Percentiles rank a stretch among this genome's conserved stretches.
phyloP scores from a whole-genome alignment of 2,329 filamentous ascomycete species.

The Pseudocercospora fijiensis region DNA sequence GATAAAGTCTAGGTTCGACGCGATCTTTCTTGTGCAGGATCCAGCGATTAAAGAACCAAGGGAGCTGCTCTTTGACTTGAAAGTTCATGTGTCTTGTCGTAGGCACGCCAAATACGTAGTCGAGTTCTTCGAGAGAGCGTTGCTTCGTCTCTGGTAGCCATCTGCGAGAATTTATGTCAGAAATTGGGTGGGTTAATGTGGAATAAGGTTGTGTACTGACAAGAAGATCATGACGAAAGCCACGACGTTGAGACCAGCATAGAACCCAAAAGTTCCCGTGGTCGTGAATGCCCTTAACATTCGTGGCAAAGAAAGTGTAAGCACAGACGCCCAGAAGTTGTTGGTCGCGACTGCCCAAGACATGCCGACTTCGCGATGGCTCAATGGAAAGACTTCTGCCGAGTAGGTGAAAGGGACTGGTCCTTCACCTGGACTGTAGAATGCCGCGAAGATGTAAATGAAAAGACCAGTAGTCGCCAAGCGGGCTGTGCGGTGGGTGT shows the following conservation, averaged over 20 bases:
- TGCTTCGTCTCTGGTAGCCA: constrained; percentile 51
- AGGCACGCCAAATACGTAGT: constrained; percentile 45
- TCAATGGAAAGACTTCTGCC: constrained; percentile 38
- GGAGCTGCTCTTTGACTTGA: constrained; percentile 12
- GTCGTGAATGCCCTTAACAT: constrained; percentile 51
- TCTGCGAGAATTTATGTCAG: background rate
- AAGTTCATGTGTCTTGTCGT: constrained; percentile 10
- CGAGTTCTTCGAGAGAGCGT: constrained; percentile 48
- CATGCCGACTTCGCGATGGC: constrained; percentile 36
- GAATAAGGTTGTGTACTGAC: background rate
- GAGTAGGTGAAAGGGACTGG: constrained; percentile 37
- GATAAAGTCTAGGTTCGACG: constrained; percentile 4
- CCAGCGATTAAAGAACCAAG: constrained; percentile 12
- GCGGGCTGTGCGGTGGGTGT: constrained; percentile 35
- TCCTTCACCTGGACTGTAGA: constrained; percentile 33
- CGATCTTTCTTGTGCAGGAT: background rate
- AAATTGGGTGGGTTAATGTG: rapidly evolving
- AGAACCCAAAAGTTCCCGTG: constrained; percentile 61
- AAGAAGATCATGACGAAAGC: constrained; percentile 56
- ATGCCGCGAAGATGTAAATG: constrained; percentile 33
- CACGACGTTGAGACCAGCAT: constrained; percentile 57
- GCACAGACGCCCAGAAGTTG: constrained; percentile 49
- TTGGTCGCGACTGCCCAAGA: constrained; percentile 33
- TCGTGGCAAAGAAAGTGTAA: constrained; percentile 53
- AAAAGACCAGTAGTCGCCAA: constrained; percentile 36